Base-by-base conservation (phyloP, 352 stramenopile genomes). In the Globisporangium alternatum region DNA sequence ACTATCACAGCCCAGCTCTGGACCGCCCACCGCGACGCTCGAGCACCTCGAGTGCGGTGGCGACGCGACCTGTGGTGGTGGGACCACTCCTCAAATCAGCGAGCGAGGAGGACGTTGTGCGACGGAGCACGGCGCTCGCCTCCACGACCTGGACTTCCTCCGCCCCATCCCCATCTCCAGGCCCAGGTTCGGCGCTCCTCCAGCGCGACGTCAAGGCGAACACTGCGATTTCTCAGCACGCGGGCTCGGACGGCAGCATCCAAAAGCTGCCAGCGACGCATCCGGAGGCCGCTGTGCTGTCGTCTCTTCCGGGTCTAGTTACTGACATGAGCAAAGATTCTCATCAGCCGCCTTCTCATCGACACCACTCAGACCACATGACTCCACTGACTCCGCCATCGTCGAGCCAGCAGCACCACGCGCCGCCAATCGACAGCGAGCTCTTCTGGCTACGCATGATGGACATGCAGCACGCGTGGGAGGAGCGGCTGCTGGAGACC, bases 401-500 rank as follows among this genome's bases (percentile, higher is more conserved):
- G 1, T 5, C 47, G 13, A 48, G 21, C 21, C 30, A 56, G 8
- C 44, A 25, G 13, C 30, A 48, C 6, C 21, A 48, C 37, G 37
- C 37, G 43, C 13, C 39, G 28, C n/a, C 21, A 12, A 44, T 78
- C 22, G 67, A 71, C 13, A 77, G 84, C 7, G 85, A 89, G 22
- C 53, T 80, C 25, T 60, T 90, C 6, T 51, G 82, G 25, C 52
- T 77, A 53, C 78, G 83, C 21, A 56, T 93, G 9, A 66, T 74
- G 10, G 70, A 88, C 21, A 78, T 93, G 64, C 78, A 93, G 53
- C 76, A 77, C 17, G 75, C 64, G 5, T 83, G 80, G n/a, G 78
- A 93, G 35, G 73, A 80, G 3, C 76, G 75, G 1, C 59, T 93
- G 52, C 21, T 78, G 25, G 81, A 89, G 57, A 88, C 80, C 1